Evolutionary conservation across 1,284 basidiomycete genomes (phyloP).

Genomic region (Kwoniella shivajii): DNA sequence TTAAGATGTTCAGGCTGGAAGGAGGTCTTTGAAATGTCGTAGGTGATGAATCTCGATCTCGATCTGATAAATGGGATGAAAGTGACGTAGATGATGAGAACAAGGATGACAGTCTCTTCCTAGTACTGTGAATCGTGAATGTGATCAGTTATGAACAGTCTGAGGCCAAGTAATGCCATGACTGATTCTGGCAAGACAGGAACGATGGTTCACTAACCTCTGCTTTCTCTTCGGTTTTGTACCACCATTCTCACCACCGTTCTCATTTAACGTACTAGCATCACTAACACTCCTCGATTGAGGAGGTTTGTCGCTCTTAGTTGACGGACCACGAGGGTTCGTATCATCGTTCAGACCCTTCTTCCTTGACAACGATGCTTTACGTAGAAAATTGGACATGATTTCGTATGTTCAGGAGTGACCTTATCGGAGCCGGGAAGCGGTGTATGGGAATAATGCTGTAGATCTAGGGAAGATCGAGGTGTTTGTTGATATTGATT

Average conservation of each 20-base stretch:
- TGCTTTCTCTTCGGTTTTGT: constrained; percentile 24
- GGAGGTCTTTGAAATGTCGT: constrained; percentile 13
- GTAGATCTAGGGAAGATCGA: too few species aligned
- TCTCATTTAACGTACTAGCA: constrained; percentile 18
- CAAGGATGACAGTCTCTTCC: constrained; percentile 42
- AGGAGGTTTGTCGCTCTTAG: constrained; percentile 22
- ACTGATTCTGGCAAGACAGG: neutral
- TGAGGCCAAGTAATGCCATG: neutral
- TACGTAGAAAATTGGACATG: constrained; percentile 26
- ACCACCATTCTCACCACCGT: constrained; percentile 11
- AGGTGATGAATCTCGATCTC: constrained; percentile 3
- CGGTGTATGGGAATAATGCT: too few species aligned
- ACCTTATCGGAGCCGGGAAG: too few species aligned
- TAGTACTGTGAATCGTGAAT: constrained; percentile 35
- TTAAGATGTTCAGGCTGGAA: constrained; percentile 21
- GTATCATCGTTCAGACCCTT: constrained; percentile 15
- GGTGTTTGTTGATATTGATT: too few species aligned
- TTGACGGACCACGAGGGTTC: constrained; percentile 9
- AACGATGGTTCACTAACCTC: neutral
- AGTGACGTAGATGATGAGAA: constrained; percentile 40
- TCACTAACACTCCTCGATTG: constrained; percentile 23
- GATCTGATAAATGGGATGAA: constrained; percentile 19
- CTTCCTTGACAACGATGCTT: constrained; percentile 28
- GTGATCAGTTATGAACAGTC: too few species aligned
- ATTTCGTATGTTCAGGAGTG: too few species aligned